Percentiles rank a stretch among this genome's conserved stretches.
phyloP scores from a whole-genome alignment of 1,284 basidiomycete genomes.

The Tetrapyrgos nigripes region DNA sequence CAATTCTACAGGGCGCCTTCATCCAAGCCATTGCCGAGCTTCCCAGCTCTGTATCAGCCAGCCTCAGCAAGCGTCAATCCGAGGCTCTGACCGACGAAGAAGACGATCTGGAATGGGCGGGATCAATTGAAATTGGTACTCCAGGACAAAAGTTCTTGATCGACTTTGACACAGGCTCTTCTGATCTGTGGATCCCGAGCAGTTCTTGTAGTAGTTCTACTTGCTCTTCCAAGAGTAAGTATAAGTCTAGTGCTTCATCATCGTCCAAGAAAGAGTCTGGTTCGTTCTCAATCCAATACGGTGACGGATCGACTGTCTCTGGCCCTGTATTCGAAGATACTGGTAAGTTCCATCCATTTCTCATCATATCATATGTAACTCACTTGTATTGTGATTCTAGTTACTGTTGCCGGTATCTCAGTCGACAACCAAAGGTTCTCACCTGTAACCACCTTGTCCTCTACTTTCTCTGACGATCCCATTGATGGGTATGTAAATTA shows the following conservation, averaged over 20 bases:
- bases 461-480: conserved; percentile 26
- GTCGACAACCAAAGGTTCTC: conserved; percentile 35
- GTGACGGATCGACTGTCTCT: conserved; percentile 56
- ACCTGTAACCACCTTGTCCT: conserved; percentile 23
- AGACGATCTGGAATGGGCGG: conserved; percentile 31
- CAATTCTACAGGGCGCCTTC: conserved; percentile 19
- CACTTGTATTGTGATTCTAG: conserved; percentile 15
- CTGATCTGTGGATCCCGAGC: conserved; percentile 27
- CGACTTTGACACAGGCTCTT: conserved; percentile 41
- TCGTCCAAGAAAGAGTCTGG: conserved; percentile 37
- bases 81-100: conserved; percentile 29
- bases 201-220: conserved; percentile 40
- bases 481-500: conserved; percentile 16
- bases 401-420: conserved; percentile 37
- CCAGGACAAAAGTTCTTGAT: conserved; percentile 34
- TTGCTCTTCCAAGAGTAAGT: conserved; percentile 28
- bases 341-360: neutral
- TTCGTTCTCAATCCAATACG: conserved; percentile 55
- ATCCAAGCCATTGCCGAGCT: conserved; percentile 20
- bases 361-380: no score
- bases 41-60: conserved; percentile 17
- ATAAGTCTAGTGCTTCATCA: conserved; percentile 42
- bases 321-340: conserved; percentile 61
- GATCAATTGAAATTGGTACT: conserved; percentile 37
- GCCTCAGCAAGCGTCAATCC: conserved; percentile 21